A percentile compares a stretch with the other conserved stretches of the same genome.
Conservation (phyloP, 306 rosid genomes). For the Cicer cuneatum region DNA sequence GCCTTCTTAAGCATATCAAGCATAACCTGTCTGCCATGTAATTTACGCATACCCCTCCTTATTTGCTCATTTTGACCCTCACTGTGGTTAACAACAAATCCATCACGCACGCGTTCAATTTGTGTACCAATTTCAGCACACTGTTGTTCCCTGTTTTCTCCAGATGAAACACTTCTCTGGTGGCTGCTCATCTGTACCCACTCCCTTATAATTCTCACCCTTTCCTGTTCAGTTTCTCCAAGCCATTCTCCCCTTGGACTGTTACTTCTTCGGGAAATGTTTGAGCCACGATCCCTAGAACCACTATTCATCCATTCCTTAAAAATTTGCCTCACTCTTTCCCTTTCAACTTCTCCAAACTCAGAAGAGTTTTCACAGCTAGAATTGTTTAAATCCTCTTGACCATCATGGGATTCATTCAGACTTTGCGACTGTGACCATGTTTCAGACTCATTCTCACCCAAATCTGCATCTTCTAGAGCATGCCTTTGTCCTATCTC, state of each 20-base stretch:
- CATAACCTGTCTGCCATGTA: constrained; percentile 91
- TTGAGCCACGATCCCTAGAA: constrained; percentile 61
- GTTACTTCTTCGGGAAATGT: constrained; percentile 54
- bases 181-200: constrained; percentile 86
- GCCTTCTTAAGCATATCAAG: constrained; percentile 95
- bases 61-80: constrained; percentile 61
- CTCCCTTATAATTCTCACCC: constrained; percentile 89
- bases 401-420: constrained; percentile 62
- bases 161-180: constrained; percentile 62
- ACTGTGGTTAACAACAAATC: constrained; percentile 62
- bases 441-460: constrained; percentile 63
- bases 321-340: constrained; percentile 85
- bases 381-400: constrained; percentile 60
- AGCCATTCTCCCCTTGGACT: constrained; percentile 78
- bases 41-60: constrained; percentile 75
- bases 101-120: constrained; percentile 70
- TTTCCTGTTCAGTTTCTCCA: constrained; percentile 94
- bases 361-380: constrained; percentile 71
- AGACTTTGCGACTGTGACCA: constrained; percentile 74
- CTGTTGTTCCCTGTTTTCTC: constrained; percentile 67
- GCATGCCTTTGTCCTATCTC: constrained; percentile 47
- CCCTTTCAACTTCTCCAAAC: constrained; percentile 88
- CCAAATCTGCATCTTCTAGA: constrained; percentile 57
- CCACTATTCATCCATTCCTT: constrained; percentile 90
- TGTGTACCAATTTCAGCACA: constrained; percentile 66